Evolutionary conservation across 192 early-diverging fungal genomes (phyloP).

Genomic region (Globomyces pollinis-pini): DNA sequence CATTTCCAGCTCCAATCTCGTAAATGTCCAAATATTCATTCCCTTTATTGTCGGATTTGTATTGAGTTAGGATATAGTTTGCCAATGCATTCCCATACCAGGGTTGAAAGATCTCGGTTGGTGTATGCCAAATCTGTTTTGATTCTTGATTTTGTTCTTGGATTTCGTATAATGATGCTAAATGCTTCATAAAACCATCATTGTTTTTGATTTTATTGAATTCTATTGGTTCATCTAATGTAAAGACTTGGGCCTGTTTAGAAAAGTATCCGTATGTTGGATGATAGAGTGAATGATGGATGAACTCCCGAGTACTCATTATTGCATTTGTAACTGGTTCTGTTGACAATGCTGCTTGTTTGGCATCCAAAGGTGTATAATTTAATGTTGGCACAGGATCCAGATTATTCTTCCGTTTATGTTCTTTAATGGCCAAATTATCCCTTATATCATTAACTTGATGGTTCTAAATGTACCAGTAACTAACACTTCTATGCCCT

Average conservation of each 20-base stretch:
- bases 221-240: conserved; percentile 23
- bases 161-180: conserved; percentile 62
- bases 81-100: conserved; percentile 92
- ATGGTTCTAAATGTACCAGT: no score
- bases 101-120: conserved; percentile 90
- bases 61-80: conserved; percentile 77
- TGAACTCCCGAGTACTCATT: conserved; percentile 62
- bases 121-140: conserved; percentile 94
- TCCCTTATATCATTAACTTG: no score
- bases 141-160: conserved; percentile 37
- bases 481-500: no score
- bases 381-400: no score
- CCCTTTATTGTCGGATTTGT: no score
- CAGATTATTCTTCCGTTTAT: no score
- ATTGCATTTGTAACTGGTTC: no score
- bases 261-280: conserved; percentile 97
- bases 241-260: conserved; percentile 66
- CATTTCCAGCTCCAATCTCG: conserved; percentile 96
- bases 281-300: conserved; percentile 93
- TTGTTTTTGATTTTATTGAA: conserved; percentile 64
- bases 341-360: no score
- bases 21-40: conserved; percentile 81
- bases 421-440: no score
- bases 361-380: no score
- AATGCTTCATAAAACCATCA: conserved; percentile 73